Base-by-base conservation (phyloP, 306 rosid species). In the Pyrus betulifolia region DNA sequence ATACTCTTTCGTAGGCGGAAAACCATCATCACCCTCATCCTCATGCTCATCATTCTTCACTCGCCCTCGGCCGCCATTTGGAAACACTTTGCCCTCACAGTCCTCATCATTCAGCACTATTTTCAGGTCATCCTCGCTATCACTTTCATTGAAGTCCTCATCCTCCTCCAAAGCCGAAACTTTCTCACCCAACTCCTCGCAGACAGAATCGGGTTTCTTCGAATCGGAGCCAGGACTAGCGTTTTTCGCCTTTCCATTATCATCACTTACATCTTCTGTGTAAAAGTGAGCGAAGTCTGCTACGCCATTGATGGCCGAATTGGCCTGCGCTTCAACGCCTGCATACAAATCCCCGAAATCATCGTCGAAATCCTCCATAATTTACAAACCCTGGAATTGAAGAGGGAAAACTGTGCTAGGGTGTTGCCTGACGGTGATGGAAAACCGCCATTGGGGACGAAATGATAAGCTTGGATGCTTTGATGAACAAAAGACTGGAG, bases 81-180 rank as follows among this genome's bases (percentile, higher is more conserved):
- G 80, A 55, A 80, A 78, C n/a, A 42, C 51, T 52, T 51, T 21
- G 38, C 42, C 55, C 11, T 73, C 33, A 61, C 69, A 69, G 57
- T 79, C 92, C 13, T 80, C 89, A 55, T 89, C 91, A 40, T 89
- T 89, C 83, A 91, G 80, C n/a, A 91, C 82, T 10, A 91, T 91
- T 30, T 88, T 84, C 72, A 91, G 78, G 74, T 84, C 96, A 73
- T 87, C 91, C 62, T 85, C 91, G 64, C 93, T 89, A 3, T 88
- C 96, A 54, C 88, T 88, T 21, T 46, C 91, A 58, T 27, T 38
- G 42, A 30, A 51, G 38, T 17, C 80, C 61, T 57, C 84, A 74
- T 65, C 63, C 46, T 18, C 25, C 15, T 77, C 82, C 71, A 70
- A 67, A 62, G 44, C 76, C 44, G 27, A 61, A 51, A 49, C 52